Evolutionary conservation across 768 basidiomycete species (phyloP).

Genomic region (Russula lepida): DNA sequence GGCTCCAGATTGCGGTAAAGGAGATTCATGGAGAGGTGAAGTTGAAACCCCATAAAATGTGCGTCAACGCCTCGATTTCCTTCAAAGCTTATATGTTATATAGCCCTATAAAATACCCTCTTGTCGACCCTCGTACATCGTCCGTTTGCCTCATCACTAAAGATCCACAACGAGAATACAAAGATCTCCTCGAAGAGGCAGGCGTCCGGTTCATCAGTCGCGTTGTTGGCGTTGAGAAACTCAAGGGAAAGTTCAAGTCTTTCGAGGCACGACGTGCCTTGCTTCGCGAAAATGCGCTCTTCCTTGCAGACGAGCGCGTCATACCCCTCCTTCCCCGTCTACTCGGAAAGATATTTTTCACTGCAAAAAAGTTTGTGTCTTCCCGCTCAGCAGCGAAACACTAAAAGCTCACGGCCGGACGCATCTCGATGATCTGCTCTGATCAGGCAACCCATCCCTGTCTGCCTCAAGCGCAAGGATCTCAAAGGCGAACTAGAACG

Average conservation of each 20-base stretch:
- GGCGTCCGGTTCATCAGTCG: conserved; percentile 85
- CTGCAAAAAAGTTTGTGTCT: conserved; percentile 81
- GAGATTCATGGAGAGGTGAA: conserved; percentile 64
- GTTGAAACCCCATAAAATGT: conserved; percentile 83
- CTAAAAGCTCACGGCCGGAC: background rate
- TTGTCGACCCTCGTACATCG: conserved; percentile 75
- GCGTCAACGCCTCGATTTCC: conserved; percentile 27
- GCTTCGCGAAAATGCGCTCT: conserved; percentile 83
- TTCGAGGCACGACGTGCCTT: conserved; percentile 77
- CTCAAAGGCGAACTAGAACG: conserved; percentile 88
- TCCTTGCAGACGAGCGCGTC: conserved; percentile 88
- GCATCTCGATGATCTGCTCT: conserved; percentile 3
- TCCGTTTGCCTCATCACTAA: conserved; percentile 89
- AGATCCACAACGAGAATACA: conserved; percentile 93
- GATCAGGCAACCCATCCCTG: conserved; percentile 86
- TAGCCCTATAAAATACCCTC: conserved; percentile 70
- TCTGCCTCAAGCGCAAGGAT: conserved; percentile 80
- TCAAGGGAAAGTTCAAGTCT: conserved; percentile 88
- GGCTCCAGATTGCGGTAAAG: conserved; percentile 86
- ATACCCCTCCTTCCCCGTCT: conserved; percentile 80
- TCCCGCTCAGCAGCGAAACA: background rate
- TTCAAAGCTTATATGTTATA: background rate
- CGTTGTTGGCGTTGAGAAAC: conserved; percentile 84
- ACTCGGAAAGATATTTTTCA: conserved; percentile 85
- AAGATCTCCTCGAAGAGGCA: conserved; percentile 73